Evolutionary conservation across 345 rosid species (phyloP).

Genomic region (Noccaea caerulescens): DNA sequence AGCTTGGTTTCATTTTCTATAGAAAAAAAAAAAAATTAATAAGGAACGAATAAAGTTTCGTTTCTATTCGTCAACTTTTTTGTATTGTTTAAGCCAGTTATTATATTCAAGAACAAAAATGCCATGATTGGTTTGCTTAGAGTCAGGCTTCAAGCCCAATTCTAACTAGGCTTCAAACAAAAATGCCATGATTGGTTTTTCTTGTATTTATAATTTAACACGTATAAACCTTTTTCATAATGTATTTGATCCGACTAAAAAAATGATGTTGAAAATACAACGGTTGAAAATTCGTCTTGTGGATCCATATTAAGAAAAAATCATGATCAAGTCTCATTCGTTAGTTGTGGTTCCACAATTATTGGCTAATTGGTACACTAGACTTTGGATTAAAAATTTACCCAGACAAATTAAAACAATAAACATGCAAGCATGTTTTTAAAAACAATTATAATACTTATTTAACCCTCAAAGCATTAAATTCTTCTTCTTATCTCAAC

Average conservation of each 20-base stretch:
- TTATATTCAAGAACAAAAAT: background rate
- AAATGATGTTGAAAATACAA: background rate
- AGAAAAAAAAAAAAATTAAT: background rate
- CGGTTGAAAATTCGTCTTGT: background rate
- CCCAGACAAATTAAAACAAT: background rate
- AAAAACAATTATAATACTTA: too few species aligned
- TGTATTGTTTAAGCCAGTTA: background rate
- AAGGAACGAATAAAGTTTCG: background rate
- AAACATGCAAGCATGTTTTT: slow-evolving; percentile 5
- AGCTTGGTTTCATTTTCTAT: background rate
- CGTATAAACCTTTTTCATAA: background rate
- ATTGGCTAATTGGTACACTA: slow-evolving; percentile 4
- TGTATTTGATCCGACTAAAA: background rate
- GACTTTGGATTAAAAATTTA: background rate
- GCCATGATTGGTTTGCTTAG: background rate
- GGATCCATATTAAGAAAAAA: background rate
- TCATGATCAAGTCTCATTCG: background rate
- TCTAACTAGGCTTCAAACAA: background rate
- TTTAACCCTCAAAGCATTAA: too few species aligned
- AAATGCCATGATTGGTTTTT: background rate
- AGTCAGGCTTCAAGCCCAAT: slow-evolving; percentile 19
- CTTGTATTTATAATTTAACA: background rate
- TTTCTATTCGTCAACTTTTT: background rate
- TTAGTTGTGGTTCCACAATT: background rate
- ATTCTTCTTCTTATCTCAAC: too few species aligned